Evolutionary conservation across 495 filamentous ascomycete species (phyloP).

Genomic region (Penicillium parvum): DNA sequence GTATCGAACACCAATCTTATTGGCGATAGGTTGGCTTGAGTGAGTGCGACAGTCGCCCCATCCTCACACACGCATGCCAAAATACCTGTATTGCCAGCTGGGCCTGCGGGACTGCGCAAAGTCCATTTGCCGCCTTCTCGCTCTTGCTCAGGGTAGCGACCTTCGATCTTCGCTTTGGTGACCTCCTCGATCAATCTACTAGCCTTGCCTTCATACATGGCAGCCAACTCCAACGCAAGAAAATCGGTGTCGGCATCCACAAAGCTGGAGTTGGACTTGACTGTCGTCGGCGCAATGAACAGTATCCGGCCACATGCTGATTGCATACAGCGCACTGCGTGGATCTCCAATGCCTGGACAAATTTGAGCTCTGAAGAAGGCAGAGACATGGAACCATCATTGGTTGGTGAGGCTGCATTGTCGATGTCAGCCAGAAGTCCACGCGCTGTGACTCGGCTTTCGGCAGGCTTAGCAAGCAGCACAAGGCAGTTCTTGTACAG

Average conservation of each 20-base stretch:
- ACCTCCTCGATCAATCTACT: constrained; percentile 79
- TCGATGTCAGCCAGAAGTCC: constrained; percentile 80
- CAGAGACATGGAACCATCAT: constrained; percentile 29
- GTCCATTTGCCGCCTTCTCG: constrained; percentile 77
- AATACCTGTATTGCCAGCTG: constrained; percentile 58
- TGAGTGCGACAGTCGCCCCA: constrained; percentile 26
- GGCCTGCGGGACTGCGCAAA: constrained; percentile 58
- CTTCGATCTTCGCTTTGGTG: constrained; percentile 79
- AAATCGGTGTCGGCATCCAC: constrained; percentile 56
- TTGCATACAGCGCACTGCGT: constrained; percentile 69
- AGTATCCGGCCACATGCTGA: constrained; percentile 66
- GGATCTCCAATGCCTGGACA: constrained; percentile 64
- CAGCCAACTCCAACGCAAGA: constrained; percentile 46
- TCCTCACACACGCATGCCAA: constrained; percentile 77
- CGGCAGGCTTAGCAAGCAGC: constrained; percentile 62
- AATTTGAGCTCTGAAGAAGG: constrained; percentile 62
- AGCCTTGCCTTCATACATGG: constrained; percentile 75
- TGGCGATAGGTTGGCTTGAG: constrained; percentile 25
- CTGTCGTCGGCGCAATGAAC: constrained; percentile 62
- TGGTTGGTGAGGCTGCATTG: constrained; percentile 46
- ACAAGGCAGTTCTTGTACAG: constrained; percentile 82
- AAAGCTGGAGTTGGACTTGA: constrained; percentile 44
- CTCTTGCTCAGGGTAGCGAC: constrained; percentile 71
- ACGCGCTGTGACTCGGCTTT: constrained; percentile 62
- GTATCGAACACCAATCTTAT: constrained; percentile 40